Evolutionary conservation across 2,329 filamentous ascomycete genomes (phyloP).

Genomic region (Didymella keratinophila): DNA sequence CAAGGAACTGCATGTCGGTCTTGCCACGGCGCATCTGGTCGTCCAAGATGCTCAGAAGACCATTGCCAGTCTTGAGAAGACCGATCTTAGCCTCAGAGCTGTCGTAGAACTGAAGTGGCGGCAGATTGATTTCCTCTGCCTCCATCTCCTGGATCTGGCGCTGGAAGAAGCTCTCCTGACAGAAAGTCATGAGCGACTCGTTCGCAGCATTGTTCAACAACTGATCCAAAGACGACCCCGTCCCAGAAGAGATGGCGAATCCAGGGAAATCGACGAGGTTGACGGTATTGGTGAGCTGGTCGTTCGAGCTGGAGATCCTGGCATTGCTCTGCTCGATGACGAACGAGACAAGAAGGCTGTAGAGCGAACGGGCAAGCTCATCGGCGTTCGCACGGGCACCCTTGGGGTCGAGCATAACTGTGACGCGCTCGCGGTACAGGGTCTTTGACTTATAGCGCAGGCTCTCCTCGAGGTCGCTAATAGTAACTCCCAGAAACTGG

Average conservation of each 20-base stretch:
- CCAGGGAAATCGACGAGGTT: slow-evolving; percentile 97
- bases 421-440: slow-evolving; percentile 94
- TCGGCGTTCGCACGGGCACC: slow-evolving; percentile 92
- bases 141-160: slow-evolving; percentile 92
- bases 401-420: slow-evolving; percentile 92
- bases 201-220: slow-evolving; percentile 93
- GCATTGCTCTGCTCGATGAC: slow-evolving; percentile 94
- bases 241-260: slow-evolving; percentile 84
- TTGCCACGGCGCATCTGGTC: slow-evolving; percentile 92
- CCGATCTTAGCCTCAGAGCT: slow-evolving; percentile 95
- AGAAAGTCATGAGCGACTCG: slow-evolving; percentile 91
- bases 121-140: slow-evolving; percentile 88
- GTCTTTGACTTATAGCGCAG: slow-evolving; percentile 97
- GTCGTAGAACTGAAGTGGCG: slow-evolving; percentile 96
- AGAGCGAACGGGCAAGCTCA: slow-evolving; percentile 90
- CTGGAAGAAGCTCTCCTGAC: slow-evolving; percentile 95
- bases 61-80: slow-evolving; percentile 89
- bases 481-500: slow-evolving; percentile 89
- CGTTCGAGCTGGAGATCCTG: slow-evolving; percentile 84
- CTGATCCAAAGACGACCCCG: slow-evolving; percentile 87
- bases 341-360: slow-evolving; percentile 91
- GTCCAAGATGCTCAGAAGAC: slow-evolving; percentile 90
- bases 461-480: slow-evolving; percentile 82
- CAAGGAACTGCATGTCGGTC: slow-evolving; percentile 87
- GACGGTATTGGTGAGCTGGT: slow-evolving; percentile 89